Base-by-base conservation (phyloP, 306 rosid species). In the Castanospermum australe region DNA sequence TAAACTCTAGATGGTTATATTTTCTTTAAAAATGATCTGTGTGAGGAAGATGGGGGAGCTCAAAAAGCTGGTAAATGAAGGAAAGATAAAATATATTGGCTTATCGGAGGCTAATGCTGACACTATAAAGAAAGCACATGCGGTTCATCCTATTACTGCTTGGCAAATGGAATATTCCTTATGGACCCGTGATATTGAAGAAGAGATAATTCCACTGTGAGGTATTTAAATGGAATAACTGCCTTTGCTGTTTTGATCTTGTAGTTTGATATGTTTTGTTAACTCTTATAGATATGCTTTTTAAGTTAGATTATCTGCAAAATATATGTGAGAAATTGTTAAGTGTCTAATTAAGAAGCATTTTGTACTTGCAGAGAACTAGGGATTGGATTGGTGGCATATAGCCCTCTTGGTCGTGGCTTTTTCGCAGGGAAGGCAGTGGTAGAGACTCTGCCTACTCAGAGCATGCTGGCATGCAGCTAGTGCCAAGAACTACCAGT, bases 71-170 rank as follows among this genome's bases (percentile, higher is more conserved):
- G 89, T 88, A 59, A 79, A 85, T 65, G 92, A 92, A 87, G 93
- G 90, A 52, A 92, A 92, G 81, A 82, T 90, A 60, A 88, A 71
- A 64, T 87, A 85, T 73, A 81, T 92, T 76, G 93, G 91, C 30
- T 56, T 92, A 18, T 90, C 92, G 0, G 94, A 88, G 75, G 88
- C 93, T 64, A 89, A 77, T 56, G 69, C 81, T 4, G 90, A 90
- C 84, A 90, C 93, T 48, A 85, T 92, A 60, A 87, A 61, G 67
- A 90, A 94, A 81, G 92, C 93, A 12, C 87, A 92, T 20, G 81
- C 89, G 5, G 91, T 92, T 73, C 92, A 92, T 84, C 97, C 93
- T 72, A 87, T 92, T 74, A 90, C 94, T 55, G 94, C 97, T 56
- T 76, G 90, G 70, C 83, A 92, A 81, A 92, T 88, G 93, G 97